Conservation (phyloP, 345 rosid genomes). For the Cardiospermum halicacabum region DNA sequence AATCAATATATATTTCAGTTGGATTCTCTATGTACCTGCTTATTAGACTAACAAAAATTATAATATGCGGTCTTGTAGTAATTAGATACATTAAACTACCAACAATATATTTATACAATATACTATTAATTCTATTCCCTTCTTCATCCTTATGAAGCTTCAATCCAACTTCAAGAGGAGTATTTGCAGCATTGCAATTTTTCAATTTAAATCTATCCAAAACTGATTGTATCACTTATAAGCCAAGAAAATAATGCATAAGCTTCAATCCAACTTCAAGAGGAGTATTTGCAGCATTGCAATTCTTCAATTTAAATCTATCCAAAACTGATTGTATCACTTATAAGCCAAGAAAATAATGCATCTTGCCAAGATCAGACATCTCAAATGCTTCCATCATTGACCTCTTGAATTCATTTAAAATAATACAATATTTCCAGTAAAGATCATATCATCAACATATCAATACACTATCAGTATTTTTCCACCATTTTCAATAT, state of each 20-base stretch:
- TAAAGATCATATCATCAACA: not conserved
- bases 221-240: no score
- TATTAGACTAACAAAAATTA: no score
- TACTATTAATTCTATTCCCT: not conserved
- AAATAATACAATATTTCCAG: not conserved
- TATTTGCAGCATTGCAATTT: no score
- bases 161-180: not conserved
- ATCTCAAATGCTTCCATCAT: not conserved
- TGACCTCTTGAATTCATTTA: not conserved
- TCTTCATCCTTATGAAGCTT: not conserved
- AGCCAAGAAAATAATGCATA: no score
- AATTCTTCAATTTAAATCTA: no score
- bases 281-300: no score
- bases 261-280: not conserved
- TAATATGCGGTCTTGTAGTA: no score
- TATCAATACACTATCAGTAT: not conserved
- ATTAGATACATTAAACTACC: not conserved
- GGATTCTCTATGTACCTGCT: no score
- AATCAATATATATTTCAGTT: no score
- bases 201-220: no score
- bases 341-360: no score
- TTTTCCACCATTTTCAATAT: not conserved
- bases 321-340: no score
- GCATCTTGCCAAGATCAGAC: not conserved
- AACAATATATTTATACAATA: not conserved